Evolutionary conservation across 2,329 filamentous ascomycete species (phyloP).

Genomic region (Phoma sp.): DNA sequence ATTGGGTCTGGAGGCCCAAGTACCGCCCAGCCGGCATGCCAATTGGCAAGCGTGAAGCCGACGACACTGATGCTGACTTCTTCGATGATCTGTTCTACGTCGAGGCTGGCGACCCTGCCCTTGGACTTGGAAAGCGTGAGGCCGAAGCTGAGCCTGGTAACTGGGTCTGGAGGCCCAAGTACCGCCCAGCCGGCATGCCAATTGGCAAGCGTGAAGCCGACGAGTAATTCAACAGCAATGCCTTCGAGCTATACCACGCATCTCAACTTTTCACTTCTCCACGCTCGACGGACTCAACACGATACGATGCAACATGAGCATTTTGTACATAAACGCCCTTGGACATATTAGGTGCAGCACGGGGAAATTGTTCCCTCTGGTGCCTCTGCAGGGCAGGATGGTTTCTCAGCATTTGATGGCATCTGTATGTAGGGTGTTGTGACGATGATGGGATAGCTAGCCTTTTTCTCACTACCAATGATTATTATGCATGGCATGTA

Average conservation of each 20-base stretch:
- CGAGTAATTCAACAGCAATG: constrained; percentile 4
- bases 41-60: constrained; percentile 26
- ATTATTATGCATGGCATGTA: constrained; percentile 1
- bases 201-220: constrained; percentile 43
- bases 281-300: background rate
- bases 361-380: constrained; percentile 1
- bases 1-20: constrained; percentile 2
- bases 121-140: constrained; percentile 18
- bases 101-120: no score
- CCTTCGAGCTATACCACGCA: constrained; percentile 1
- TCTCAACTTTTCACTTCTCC: constrained; percentile 6
- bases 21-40: constrained; percentile 23
- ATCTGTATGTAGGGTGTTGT: constrained; percentile 6
- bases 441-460: constrained; percentile 1
- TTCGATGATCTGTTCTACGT: no score
- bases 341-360: background rate
- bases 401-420: background rate
- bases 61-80: no score
- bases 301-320: background rate
- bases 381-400: constrained; percentile 6
- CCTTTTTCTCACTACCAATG: constrained; percentile 13
- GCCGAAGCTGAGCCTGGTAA: constrained; percentile 18
- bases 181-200: constrained; percentile 23
- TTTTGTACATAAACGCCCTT: constrained; percentile 9
- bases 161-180: constrained; percentile 1